phyloP scores from a whole-genome alignment of 495 filamentous ascomycete species.

The Talaromyces wortmannii region DNA sequence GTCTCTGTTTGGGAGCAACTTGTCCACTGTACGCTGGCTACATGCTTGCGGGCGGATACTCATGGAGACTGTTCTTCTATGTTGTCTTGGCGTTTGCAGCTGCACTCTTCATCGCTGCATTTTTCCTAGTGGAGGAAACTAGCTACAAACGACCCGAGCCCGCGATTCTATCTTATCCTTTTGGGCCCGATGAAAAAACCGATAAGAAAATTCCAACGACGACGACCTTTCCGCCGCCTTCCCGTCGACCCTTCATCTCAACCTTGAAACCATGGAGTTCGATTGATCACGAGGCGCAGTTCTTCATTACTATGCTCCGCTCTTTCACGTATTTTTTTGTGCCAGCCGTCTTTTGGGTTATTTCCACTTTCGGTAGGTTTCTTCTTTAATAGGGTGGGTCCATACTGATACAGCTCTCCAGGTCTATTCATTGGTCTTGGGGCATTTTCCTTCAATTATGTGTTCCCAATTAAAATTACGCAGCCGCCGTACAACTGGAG shows the following conservation, averaged over 20 bases:
- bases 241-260: conserved; percentile 30
- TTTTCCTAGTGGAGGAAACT: conserved; percentile 58
- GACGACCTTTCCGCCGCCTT: neutral
- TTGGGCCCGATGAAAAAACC: neutral
- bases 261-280: conserved; percentile 34
- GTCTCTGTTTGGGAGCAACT: conserved; percentile 52
- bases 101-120: conserved; percentile 47
- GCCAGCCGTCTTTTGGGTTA: conserved; percentile 53
- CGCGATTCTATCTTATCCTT: neutral
- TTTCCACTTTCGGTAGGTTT: conserved; percentile 33
- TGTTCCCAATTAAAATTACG: conserved; percentile 51
- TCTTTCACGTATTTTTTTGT: conserved; percentile 48
- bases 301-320: conserved; percentile 42
- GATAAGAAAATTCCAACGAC: conserved; percentile 10
- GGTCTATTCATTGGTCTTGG: conserved; percentile 53
- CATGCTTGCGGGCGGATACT: conserved; percentile 56
- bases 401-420: neutral
- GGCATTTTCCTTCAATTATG: conserved; percentile 52
- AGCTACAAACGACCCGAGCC: conserved; percentile 39
- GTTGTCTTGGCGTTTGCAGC: conserved; percentile 54
- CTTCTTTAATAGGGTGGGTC: too few species aligned
- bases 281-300: conserved; percentile 33
- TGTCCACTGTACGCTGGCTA: conserved; percentile 56
- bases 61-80: conserved; percentile 61
- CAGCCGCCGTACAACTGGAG: conserved; percentile 53